Conservation (phyloP, 139 green algal genomes). For the Spirogloea muscicola region DNA sequence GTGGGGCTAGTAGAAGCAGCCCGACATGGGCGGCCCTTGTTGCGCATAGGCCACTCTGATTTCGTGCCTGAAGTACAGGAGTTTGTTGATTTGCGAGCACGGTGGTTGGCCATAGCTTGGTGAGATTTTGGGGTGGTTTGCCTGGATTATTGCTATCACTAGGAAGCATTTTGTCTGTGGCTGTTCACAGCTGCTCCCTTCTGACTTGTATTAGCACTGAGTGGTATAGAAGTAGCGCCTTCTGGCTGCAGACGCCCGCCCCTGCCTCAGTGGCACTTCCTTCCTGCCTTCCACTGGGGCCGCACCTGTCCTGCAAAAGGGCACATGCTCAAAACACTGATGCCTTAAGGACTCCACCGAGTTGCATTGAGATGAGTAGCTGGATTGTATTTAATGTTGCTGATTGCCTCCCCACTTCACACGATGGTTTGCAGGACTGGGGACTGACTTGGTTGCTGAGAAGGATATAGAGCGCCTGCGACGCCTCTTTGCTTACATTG, state of each 20-base stretch:
- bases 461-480: slow-evolving; percentile 10
- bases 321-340: no score
- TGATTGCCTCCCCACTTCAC: not conserved
- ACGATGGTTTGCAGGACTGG: not conserved
- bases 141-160: no score
- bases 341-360: no score
- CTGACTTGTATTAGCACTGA: no score
- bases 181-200: no score
- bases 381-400: not conserved
- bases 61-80: not conserved
- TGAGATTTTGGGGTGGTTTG: no score
- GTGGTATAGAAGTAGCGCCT: no score
- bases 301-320: no score
- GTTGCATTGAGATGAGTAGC: not conserved
- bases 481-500: slow-evolving; percentile 52
- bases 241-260: no score
- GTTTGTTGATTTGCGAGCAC: not conserved
- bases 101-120: not conserved
- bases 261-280: no score
- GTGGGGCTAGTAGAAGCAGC: not conserved
- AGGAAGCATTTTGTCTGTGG: no score
- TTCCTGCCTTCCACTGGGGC: no score
- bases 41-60: not conserved
- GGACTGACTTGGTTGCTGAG: not conserved
- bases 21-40: not conserved